Percentiles rank a stretch among this genome's conserved stretches.
These are phyloP conservation scores for Sequoia sempervirens DNA, from an alignment of 75 land plant genomes.

Conservation along the genomic window DNA sequence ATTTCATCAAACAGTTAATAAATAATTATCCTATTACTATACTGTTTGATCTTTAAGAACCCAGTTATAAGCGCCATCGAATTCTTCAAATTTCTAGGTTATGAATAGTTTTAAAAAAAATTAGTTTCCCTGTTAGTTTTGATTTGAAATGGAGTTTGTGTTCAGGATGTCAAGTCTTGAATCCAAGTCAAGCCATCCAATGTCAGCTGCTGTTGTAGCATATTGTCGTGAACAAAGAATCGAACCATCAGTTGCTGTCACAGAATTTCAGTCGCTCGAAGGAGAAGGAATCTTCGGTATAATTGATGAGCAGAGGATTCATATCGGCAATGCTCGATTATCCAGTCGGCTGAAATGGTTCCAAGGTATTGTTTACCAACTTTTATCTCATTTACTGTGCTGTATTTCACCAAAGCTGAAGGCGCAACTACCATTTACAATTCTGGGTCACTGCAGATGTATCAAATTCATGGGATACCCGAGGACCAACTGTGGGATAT, in stretches of 20 bases:
- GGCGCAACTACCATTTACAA: no score
- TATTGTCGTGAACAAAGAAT: slow-evolving; percentile 44
- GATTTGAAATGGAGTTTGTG: no score
- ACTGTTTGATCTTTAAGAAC: no score
- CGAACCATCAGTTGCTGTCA: slow-evolving; percentile 51
- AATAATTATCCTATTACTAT: no score
- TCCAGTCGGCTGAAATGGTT: slow-evolving; percentile 58
- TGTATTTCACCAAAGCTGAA: not conserved
- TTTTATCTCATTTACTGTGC: not conserved
- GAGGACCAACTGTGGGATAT: slow-evolving; percentile 59
- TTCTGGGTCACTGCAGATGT: slow-evolving; percentile 3
- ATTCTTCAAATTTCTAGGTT: no score
- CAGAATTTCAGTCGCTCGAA: slow-evolving; percentile 53
- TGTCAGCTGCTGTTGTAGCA: slow-evolving; percentile 78
- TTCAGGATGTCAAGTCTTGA: slow-evolving; percentile 85
- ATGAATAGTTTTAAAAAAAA: no score
- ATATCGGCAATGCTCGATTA: slow-evolving; percentile 76
- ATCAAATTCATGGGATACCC: slow-evolving; percentile 6
- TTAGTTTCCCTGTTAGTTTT: no score
- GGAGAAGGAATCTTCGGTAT: slow-evolving; percentile 82
- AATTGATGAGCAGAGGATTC: slow-evolving; percentile 56
- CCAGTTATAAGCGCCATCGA: no score
- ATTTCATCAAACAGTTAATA: not conserved
- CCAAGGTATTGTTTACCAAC: not conserved
- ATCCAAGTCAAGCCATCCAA: slow-evolving; percentile 90